Evolutionary conservation across 2,329 filamentous ascomycete species (phyloP), one percentile per base, ranked within the genome.

Genomic region (Aspergillus eucalypticola): DNA sequence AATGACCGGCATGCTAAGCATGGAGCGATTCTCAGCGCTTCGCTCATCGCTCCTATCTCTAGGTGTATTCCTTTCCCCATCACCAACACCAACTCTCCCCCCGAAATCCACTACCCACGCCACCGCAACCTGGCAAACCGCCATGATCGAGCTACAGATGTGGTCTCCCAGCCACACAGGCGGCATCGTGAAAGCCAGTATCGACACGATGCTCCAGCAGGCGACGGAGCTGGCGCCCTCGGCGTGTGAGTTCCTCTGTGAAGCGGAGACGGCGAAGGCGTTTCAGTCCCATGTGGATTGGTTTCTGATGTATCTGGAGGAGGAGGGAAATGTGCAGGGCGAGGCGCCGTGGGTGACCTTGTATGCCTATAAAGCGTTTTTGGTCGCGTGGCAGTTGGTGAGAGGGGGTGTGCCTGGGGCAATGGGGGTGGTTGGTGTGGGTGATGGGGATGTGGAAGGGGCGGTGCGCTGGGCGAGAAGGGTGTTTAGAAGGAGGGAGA

Each of bases 71-170:
- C 73, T 77, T 15, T 63, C 60, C n/a, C 61, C 64, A 1, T 4
- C 48, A 29, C 11, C 23, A 6, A 61, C 23, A 25, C 0, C 25
- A 27, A 27, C 25, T 8, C 7, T 8, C 1, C 2, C 25, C 25
- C 25, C 25, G 0, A 27, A 35, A 35, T 35, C 32, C 32, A 13
- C 32, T 11, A 13, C 32, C 32, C 32, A 35, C 32, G 73, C 71
- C 13, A 69, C 73, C 13, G 76, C 77, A 10, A 76, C 75, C 5
- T 79, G 77, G 77, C 68, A 78, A 46, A 77, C 71, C 7, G 77
- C 76, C 38, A 79, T 78, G 76, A 71, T 79, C 19, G 77, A 79
- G 55, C 65, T 78, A 5, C 76, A 77, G 52, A 69, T 79, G 41
- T 79, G 77, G 77, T 79, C 76, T 0, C 74, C 75, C 2, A 70